Base-by-base conservation (phyloP, 2,329 filamentous ascomycete genomes). In the Aspergillus ochraceus region DNA sequence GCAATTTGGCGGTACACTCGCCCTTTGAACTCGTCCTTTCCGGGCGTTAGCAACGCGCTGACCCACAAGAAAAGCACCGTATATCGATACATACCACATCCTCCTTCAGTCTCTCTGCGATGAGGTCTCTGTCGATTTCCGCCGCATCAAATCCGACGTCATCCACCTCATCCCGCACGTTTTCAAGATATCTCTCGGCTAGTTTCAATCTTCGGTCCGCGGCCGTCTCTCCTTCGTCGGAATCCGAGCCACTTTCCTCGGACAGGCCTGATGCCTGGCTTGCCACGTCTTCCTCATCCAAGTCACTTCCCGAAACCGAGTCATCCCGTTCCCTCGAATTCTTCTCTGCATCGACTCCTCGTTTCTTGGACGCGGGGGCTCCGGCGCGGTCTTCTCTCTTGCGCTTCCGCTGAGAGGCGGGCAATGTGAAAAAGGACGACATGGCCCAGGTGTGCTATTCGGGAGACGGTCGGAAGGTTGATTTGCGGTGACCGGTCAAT, bases 361-460 rank as follows among this genome's bases (percentile, higher is more conserved):
- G 72, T 68, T 79, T 80, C 68, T 82, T 81, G 36, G 76, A 73
- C 64, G 74, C 76, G 52, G 79, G 72, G 59, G 75, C 76, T 59
- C 75, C 70, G 56, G 76, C 65, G 57, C 72, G 74, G 59, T 81
- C 77, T 26, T 83, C 82, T 62, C 93, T 85, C 83, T 98, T 98
- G 70, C 95, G 85, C 84, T 98, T 98, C 80, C 91, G 91, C 72
- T 94, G 90, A 54, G 90, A 89, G 46, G 90, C 90, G 6, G 95
- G 92, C 45, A 89, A 82, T 54, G 93, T 97, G 79, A 99, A 99
- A 79, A 98, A 99, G 45, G 93, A 97, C 71, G 94, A 96, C 93
- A 96, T 96, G 17, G 42, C 49, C 22, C 11, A 10, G 22, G 20
- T 1, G 5, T 5, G 42, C n/a, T 46, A 19, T 29, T n/a, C 45